phyloP scores from a whole-genome alignment of 2,329 filamentous ascomycete species.

The Lachnellula hyalina region DNA sequence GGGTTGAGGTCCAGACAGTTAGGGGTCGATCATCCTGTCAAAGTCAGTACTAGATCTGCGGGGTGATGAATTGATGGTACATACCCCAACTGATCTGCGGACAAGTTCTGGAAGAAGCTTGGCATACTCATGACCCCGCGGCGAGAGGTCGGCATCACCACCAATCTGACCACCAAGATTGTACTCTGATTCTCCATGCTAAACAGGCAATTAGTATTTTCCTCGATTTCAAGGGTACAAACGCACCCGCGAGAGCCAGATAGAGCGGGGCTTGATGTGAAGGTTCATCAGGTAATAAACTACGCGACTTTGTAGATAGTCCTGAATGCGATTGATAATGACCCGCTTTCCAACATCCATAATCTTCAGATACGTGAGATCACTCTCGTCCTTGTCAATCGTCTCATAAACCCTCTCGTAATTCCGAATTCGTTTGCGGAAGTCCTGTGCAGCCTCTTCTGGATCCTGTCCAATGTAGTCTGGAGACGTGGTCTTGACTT shows the following conservation, averaged over 20 bases:
- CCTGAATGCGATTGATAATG: constrained; percentile 95
- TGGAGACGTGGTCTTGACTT: constrained; percentile 94
- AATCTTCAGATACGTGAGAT: constrained; percentile 93
- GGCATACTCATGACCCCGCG: constrained; percentile 83
- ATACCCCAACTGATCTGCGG: constrained; percentile 77
- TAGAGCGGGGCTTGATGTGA: constrained; percentile 92
- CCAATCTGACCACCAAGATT: constrained; percentile 90
- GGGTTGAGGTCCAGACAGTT: constrained; percentile 70
- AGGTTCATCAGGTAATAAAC: constrained; percentile 99
- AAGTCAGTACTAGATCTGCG: constrained; percentile 1
- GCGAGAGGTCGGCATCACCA: constrained; percentile 81
- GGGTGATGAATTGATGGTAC: constrained; percentile 27
- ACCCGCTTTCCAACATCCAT: constrained; percentile 95
- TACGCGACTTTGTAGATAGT: constrained; percentile 92
- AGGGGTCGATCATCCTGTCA: constrained; percentile 50
- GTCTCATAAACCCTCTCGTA: constrained; percentile 97
- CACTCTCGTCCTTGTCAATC: constrained; percentile 80
- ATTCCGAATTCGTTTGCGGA: constrained; percentile 88
- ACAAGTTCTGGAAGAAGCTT: constrained; percentile 79
- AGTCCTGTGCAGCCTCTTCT: constrained; percentile 83
- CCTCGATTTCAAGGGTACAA: neutral
- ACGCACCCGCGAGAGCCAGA: constrained; percentile 89
- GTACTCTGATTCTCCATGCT: constrained; percentile 93
- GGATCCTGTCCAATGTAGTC: constrained; percentile 95
- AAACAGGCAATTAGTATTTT: constrained; percentile 14